A percentile compares a stretch with the other conserved stretches of the same genome.
phyloP scores from a whole-genome alignment of 116 monocot genomes.

The Iris pallida region DNA sequence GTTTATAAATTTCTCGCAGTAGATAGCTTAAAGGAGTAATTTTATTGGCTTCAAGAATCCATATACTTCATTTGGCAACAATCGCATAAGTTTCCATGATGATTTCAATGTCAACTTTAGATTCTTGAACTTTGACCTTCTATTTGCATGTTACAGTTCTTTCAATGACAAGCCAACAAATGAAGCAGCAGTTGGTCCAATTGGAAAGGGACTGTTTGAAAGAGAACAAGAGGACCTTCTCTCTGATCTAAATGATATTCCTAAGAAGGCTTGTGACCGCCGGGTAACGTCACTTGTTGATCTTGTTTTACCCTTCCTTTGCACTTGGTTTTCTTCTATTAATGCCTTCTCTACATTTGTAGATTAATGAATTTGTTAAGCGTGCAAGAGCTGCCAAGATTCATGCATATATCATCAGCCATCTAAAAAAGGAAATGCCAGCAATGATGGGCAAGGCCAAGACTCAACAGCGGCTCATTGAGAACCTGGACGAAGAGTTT shows the following conservation, averaged over 20 bases:
- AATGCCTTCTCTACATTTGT: slow-evolving; percentile 3
- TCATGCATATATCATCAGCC: slow-evolving; percentile 90
- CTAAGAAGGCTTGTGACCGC: slow-evolving; percentile 18
- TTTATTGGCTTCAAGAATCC: too few relatives aligned
- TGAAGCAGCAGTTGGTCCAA: slow-evolving; percentile 16
- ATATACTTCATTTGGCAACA: too few relatives aligned
- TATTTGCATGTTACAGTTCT: slow-evolving; percentile 14
- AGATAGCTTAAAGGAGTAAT: background rate
- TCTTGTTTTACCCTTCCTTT: background rate
- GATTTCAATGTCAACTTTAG: background rate
- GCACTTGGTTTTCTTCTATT: background rate
- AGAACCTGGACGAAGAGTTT: slow-evolving; percentile 73
- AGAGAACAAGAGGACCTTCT: slow-evolving; percentile 29
- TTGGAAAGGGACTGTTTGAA: slow-evolving; percentile 32
- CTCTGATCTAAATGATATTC: slow-evolving; percentile 18
- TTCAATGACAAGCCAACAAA: slow-evolving; percentile 29
- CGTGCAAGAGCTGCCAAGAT: slow-evolving; percentile 90
- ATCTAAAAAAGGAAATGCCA: slow-evolving; percentile 89
- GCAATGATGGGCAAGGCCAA: slow-evolving; percentile 93
- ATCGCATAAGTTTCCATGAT: background rate
- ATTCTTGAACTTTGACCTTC: background rate
- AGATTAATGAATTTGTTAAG: slow-evolving; percentile 98
- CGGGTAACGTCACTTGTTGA: slow-evolving; percentile 16
- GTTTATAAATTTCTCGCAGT: background rate
- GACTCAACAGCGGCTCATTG: slow-evolving; percentile 68